Evolutionary conservation across 345 rosid species (phyloP).

Genomic region (Durio zibethinus): DNA sequence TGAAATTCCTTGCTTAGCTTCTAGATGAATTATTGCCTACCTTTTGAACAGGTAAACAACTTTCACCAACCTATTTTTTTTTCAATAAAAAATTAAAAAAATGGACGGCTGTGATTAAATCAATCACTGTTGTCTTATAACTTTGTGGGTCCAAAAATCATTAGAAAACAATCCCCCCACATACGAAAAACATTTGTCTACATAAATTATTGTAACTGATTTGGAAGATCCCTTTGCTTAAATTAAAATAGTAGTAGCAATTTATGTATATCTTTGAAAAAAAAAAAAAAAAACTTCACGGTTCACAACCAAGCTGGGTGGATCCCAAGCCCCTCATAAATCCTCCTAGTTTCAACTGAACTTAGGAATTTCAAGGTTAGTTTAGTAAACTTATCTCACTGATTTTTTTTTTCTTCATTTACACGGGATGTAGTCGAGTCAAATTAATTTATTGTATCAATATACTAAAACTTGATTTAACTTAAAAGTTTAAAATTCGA

Average conservation of each 20-base stretch:
- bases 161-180: too few relatives aligned
- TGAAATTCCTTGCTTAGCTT: background rate
- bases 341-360: background rate
- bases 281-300: too few relatives aligned
- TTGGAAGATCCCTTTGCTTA: background rate
- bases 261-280: too few relatives aligned
- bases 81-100: background rate
- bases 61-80: background rate
- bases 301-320: background rate
- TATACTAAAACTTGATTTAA: too few relatives aligned
- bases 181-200: too few relatives aligned
- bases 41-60: background rate
- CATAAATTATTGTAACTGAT: too few relatives aligned
- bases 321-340: background rate
- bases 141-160: background rate
- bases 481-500: too few relatives aligned
- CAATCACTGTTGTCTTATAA: background rate
- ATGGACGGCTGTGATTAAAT: background rate
- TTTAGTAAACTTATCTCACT: background rate
- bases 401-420: background rate
- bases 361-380: background rate
- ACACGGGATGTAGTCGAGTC: too few relatives aligned
- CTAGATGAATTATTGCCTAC: background rate
- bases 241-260: background rate
- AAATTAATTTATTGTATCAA: too few relatives aligned